Base-by-base conservation (phyloP, 2,329 filamentous ascomycete genomes). In the Penicillium sclerotiorum region DNA sequence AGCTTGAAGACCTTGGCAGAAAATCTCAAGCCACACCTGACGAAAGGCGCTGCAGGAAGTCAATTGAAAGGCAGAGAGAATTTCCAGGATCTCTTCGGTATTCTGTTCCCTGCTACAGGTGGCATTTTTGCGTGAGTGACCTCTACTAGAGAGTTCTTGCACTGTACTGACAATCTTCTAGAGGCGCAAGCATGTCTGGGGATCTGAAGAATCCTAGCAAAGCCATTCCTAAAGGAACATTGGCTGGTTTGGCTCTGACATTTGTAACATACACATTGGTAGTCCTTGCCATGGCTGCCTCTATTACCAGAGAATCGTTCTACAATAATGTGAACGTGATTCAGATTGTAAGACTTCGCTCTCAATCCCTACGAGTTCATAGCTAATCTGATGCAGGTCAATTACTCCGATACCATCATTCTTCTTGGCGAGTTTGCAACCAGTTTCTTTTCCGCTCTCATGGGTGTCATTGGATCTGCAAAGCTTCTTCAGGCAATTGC, bases 101-200 rank as follows among this genome's bases (percentile, higher is more conserved):
- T 95, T 54, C 73, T 95, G 1, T 95, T 94, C 60, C 89, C 90
- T 28, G 83, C 84, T 2, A 86, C 83, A 2, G 82, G 82, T 5
- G 77, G 75, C 4, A 83, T 82, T 21, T 81, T 83, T 60, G 80
- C 80, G 75, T 79, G 67, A 59, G 74, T 73, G 8, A 30, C 20
- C 5, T 15, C 22, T 42, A 18, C 8, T 8, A 2, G 11, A 12
- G 11, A 25, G 15, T 18, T 1, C 11, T 43, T 23, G n/a, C 32
- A 22, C 74, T 2, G 51, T n/a, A 66, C 56, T 53, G 40, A 61
- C 43, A 18, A 6, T 36, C 7, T 20, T 32, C 41, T 42, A 80
- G 77, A 38, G 91, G 91, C 15, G 90, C 90, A 6, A 93, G 89
- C 59, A 95, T 95, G 90, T 95, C 90, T 7, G 90, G 90, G 15